Percentiles rank a stretch among this genome's conserved stretches.
Evolutionary conservation across 371 early-diverging fungal species (phyloP).

Genomic region (Rhizomucor pusillus): DNA sequence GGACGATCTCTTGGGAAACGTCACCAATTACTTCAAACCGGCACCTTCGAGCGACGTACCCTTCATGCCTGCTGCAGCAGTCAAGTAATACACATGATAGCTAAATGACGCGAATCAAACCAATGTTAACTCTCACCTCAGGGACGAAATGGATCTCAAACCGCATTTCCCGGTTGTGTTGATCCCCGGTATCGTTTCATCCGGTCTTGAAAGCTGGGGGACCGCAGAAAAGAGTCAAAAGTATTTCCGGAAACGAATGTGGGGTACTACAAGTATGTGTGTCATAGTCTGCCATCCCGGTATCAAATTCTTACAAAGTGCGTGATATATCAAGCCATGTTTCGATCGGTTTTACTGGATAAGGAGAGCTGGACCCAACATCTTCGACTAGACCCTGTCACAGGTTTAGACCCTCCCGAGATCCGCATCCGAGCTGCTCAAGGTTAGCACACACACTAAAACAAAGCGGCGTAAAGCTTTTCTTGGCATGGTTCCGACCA

Average conservation of each 20-base stretch:
- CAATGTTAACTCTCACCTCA: constrained; percentile 9
- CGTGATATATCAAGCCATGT: constrained; percentile 56
- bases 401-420: constrained; percentile 86
- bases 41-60: constrained; percentile 42
- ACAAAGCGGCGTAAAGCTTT: not conserved
- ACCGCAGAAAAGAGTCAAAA: constrained; percentile 69
- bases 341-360: constrained; percentile 78
- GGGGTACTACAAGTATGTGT: constrained; percentile 76
- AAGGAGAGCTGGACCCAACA: constrained; percentile 85
- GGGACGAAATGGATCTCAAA: constrained; percentile 34
- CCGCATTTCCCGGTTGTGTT: constrained; percentile 77
- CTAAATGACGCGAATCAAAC: not conserved
- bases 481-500: not conserved
- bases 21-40: constrained; percentile 55
- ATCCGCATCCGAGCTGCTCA: constrained; percentile 86
- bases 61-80: constrained; percentile 48
- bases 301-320: not conserved
- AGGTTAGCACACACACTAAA: too few relatives aligned
- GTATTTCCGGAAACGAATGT: constrained; percentile 89
- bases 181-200: constrained; percentile 91
- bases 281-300: too few relatives aligned
- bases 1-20: constrained; percentile 68
- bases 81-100: constrained; percentile 22
- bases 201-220: constrained; percentile 92
- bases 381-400: constrained; percentile 78